phyloP scores from a whole-genome alignment of 2,329 filamentous ascomycete species.

The Colletotrichum noveboracense region DNA sequence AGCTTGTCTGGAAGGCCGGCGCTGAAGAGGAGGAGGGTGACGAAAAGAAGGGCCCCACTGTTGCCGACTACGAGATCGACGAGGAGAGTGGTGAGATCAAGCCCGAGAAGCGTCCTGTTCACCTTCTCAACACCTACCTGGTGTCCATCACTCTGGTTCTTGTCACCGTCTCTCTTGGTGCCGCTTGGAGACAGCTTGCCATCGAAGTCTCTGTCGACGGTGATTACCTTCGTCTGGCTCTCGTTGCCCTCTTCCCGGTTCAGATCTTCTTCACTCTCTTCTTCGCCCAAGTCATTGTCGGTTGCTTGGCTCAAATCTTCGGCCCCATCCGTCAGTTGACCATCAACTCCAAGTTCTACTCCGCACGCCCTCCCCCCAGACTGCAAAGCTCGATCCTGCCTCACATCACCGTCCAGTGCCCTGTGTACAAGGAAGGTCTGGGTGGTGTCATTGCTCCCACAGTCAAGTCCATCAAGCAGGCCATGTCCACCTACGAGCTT shows the following conservation, averaged over 20 bases:
- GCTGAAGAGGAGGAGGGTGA: constrained; percentile 56
- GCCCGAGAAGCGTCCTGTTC: constrained; percentile 68
- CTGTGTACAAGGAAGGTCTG: constrained; percentile 87
- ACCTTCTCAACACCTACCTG: constrained; percentile 73
- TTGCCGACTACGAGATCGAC: constrained; percentile 65
- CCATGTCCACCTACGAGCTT: constrained; percentile 78
- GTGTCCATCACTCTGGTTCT: constrained; percentile 71
- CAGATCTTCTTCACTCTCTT: constrained; percentile 85
- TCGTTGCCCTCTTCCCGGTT: constrained; percentile 70
- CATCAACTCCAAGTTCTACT: constrained; percentile 83
- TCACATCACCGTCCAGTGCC: constrained; percentile 83
- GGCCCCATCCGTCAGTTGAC: constrained; percentile 77
- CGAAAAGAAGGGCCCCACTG: constrained; percentile 53
- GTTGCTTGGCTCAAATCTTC: constrained; percentile 76
- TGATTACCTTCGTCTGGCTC: constrained; percentile 65
- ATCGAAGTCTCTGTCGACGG: constrained; percentile 71
- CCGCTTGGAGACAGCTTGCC: constrained; percentile 72
- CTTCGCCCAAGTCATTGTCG: constrained; percentile 79
- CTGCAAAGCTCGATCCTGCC: constrained; percentile 64
- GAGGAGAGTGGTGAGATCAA: constrained; percentile 73
- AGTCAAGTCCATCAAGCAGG: constrained; percentile 77
- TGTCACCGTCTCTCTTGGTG: constrained; percentile 70
- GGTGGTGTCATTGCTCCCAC: constrained; percentile 77
- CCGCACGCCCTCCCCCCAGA: constrained; percentile 70
- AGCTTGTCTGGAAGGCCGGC: constrained; percentile 73